phyloP scores from a whole-genome alignment of 805 yeast species.

The Ogataea corticis region DNA sequence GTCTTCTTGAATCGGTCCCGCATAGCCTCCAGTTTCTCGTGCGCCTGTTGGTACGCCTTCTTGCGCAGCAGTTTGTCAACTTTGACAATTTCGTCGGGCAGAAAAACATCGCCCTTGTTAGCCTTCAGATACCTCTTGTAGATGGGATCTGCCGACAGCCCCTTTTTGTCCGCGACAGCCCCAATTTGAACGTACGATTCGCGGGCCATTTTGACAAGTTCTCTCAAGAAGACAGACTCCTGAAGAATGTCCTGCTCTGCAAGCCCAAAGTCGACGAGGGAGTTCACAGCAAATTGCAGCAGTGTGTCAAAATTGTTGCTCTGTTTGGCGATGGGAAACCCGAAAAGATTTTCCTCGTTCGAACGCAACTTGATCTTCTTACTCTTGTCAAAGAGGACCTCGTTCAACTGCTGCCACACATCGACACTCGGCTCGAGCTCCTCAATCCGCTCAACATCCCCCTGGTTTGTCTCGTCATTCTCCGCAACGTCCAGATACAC shows the following conservation, averaged over 20 bases:
- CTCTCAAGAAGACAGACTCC: conserved; percentile 21
- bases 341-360: conserved; percentile 20
- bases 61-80: conserved; percentile 19
- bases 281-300: conserved; percentile 17
- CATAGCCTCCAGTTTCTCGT: conserved; percentile 36
- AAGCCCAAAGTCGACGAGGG: conserved; percentile 24
- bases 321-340: conserved; percentile 14
- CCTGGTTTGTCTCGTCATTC: conserved; percentile 27
- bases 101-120: conserved; percentile 4
- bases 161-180: conserved; percentile 2
- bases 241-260: conserved; percentile 21
- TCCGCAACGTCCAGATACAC: conserved; percentile 35
- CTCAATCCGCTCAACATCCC: conserved; percentile 27
- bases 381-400: conserved; percentile 30
- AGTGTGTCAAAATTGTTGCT: conserved; percentile 31
- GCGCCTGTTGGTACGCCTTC: conserved; percentile 40
- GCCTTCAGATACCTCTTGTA: conserved; percentile 13
- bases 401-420: conserved; percentile 41
- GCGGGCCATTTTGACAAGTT: conserved; percentile 24
- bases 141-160: not conserved
- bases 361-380: conserved; percentile 24
- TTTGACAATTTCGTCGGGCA: conserved; percentile 16
- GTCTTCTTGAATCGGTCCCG: conserved; percentile 41
- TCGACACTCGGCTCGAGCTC: conserved; percentile 43
- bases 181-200: conserved; percentile 25